Evolutionary conservation across 257 asterid species (phyloP).

Genomic region (Cinchona pubescens): DNA sequence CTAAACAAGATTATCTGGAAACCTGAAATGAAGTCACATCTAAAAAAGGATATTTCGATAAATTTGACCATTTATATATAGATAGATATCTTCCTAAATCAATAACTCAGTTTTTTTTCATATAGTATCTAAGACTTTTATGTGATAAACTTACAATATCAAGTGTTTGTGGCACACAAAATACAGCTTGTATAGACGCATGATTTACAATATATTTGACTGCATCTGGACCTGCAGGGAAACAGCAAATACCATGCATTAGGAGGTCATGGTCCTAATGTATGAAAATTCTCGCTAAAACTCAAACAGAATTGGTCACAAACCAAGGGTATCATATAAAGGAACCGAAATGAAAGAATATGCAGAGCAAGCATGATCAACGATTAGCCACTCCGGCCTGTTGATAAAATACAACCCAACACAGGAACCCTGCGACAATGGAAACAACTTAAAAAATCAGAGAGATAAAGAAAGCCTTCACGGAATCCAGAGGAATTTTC

Average conservation of each 20-base stretch:
- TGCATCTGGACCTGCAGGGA: conserved; percentile 65
- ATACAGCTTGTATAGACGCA: conserved; percentile 54
- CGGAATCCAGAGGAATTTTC: not conserved
- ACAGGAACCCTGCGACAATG: conserved; percentile 49
- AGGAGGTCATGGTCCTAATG: not conserved
- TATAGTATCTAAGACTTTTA: not conserved
- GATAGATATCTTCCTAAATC: too few species aligned
- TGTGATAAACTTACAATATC: conserved; percentile 39
- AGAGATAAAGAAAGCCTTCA: not conserved
- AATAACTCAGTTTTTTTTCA: too few species aligned
- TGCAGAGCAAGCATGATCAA: conserved; percentile 76
- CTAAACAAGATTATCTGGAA: not conserved
- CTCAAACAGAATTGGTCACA: conserved; percentile 13
- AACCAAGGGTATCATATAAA: conserved; percentile 72
- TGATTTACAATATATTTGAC: conserved; percentile 65
- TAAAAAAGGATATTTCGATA: not conserved
- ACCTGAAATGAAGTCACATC: not conserved
- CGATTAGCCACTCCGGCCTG: conserved; percentile 67
- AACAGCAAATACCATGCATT: conserved; percentile 12
- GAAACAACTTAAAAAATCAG: conserved; percentile 15
- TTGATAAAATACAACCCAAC: conserved; percentile 64
- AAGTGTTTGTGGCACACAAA: conserved; percentile 52
- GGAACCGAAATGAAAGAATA: conserved; percentile 65
- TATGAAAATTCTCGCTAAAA: not conserved
- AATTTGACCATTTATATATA: not conserved